These are phyloP conservation scores for Musa itinerans DNA, from an alignment of 176 grass and related monocot genomes.

Conservation along the genomic window DNA sequence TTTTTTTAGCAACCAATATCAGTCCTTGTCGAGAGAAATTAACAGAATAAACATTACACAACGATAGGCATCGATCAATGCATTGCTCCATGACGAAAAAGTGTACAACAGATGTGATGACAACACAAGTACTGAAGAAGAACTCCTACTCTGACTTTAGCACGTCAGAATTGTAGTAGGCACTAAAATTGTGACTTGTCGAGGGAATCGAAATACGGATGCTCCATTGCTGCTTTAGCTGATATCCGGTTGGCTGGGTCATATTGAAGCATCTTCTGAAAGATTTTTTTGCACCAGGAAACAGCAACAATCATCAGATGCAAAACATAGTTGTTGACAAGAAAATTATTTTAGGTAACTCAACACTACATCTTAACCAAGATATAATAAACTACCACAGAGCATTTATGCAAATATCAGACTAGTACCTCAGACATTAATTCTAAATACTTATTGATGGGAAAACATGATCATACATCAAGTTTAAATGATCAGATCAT, in stretches of 20 bases:
- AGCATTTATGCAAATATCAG: no score
- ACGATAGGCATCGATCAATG: no score
- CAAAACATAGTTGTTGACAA: not conserved
- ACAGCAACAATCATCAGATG: not conserved
- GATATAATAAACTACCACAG: no score
- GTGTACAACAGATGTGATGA: no score
- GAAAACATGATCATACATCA: no score
- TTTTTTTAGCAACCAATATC: no score
- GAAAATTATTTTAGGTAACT: not conserved
- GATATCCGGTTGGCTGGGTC: constrained; percentile 70
- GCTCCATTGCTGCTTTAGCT: constrained; percentile 64
- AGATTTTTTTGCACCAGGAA: not conserved
- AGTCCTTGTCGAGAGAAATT: no score
- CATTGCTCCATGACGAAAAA: no score
- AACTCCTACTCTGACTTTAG: not conserved
- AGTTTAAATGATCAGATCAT: no score
- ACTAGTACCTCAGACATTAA: not conserved
- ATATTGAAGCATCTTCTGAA: constrained; percentile 78
- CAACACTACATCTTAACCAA: not conserved
- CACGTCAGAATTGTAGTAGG: not conserved
- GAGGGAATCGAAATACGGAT: constrained; percentile 78
- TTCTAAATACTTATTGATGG: not conserved
- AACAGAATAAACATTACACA: no score
- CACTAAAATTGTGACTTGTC: constrained; percentile 88
- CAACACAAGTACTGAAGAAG: no score